Evolutionary conservation across 2,329 filamentous ascomycete species (phyloP).

Genomic region (Aspergillaceae sp.): DNA sequence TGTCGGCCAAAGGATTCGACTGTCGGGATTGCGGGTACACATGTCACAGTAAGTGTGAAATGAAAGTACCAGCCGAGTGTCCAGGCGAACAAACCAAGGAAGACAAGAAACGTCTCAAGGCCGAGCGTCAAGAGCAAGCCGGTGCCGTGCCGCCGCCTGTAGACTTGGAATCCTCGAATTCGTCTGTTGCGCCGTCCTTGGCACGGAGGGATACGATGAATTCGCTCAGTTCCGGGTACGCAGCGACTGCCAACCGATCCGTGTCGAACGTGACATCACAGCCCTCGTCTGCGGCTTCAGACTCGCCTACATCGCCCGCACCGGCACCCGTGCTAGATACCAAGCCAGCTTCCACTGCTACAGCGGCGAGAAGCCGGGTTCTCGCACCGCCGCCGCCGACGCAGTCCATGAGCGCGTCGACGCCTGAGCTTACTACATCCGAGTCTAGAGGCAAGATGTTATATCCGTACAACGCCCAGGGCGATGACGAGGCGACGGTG

Average conservation of each 20-base stretch:
- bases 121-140: slow-evolving; percentile 70
- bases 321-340: slow-evolving; percentile 12
- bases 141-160: slow-evolving; percentile 43
- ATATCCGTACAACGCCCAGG: slow-evolving; percentile 73
- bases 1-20: slow-evolving; percentile 93
- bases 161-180: slow-evolving; percentile 44
- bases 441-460: slow-evolving; percentile 78
- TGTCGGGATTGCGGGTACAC: slow-evolving; percentile 96
- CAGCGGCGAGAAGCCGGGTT: slow-evolving; percentile 56
- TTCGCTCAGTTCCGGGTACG: slow-evolving; percentile 80
- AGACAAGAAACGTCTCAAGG: slow-evolving; percentile 88
- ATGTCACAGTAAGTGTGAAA: slow-evolving; percentile 96
- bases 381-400: slow-evolving; percentile 73
- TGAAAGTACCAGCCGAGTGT: slow-evolving; percentile 95
- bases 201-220: slow-evolving; percentile 81
- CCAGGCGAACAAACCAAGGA: slow-evolving; percentile 91
- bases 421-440: slow-evolving; percentile 38
- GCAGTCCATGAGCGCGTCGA: slow-evolving; percentile 64
- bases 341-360: slow-evolving; percentile 13
- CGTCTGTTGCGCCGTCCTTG: slow-evolving; percentile 48
- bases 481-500: slow-evolving; percentile 72
- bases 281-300: slow-evolving; percentile 42
- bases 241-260: slow-evolving; percentile 67
- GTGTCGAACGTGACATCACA: slow-evolving; percentile 52
- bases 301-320: slow-evolving; percentile 17